A percentile compares a stretch with the other conserved stretches of the same genome.
Evolutionary conservation across 208 protist species (phyloP).

Genomic region (Crithidia bombi): DNA sequence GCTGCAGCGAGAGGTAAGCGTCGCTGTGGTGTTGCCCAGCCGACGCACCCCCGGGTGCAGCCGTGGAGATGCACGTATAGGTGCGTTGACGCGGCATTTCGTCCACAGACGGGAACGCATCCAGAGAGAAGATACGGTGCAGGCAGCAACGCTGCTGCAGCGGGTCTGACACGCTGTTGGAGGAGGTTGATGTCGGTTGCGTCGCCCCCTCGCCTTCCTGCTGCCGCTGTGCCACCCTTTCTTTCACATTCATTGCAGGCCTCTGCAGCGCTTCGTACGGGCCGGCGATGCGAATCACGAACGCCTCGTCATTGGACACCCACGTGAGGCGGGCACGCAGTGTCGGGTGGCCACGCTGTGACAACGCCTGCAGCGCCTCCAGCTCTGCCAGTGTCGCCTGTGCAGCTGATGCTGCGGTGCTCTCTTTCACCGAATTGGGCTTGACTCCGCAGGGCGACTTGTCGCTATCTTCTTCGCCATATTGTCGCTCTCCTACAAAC

Average conservation of each 20-base stretch:
- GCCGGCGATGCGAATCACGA: slow-evolving; percentile 12
- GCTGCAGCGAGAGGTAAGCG: background rate
- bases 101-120: background rate
- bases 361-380: slow-evolving; percentile 13
- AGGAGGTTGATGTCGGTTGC: background rate
- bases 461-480: background rate
- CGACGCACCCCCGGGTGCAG: background rate
- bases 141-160: background rate
- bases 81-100: slow-evolving; percentile 18
- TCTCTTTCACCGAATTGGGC: background rate
- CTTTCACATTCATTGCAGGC: background rate
- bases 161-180: background rate
- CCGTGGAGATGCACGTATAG: background rate
- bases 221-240: background rate
- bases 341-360: slow-evolving; percentile 15
- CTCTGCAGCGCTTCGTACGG: background rate
- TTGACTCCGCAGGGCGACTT: background rate
- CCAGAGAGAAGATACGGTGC: background rate
- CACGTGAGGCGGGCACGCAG: slow-evolving; percentile 18
- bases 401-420: no score
- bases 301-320: slow-evolving; percentile 13
- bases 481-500: background rate
- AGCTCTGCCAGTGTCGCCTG: slow-evolving; percentile 13
- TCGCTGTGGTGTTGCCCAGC: background rate
- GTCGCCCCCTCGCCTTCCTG: background rate